These are phyloP conservation scores for Rhizopogon salebrosus DNA, from an alignment of 768 basidiomycete species.

Conservation along the genomic window DNA sequence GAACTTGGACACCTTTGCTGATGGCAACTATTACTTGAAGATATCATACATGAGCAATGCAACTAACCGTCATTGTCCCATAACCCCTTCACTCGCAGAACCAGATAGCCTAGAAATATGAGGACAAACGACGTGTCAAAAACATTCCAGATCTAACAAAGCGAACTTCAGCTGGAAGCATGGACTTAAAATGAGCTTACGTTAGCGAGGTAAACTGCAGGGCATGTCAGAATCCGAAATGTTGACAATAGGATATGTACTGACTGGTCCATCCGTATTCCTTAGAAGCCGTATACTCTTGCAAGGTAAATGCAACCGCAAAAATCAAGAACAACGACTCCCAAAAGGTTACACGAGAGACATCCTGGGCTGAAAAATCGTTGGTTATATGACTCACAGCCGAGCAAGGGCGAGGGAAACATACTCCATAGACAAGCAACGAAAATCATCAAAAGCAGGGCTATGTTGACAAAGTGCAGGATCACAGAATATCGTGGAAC, in stretches of 20 bases:
- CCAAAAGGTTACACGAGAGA: slow-evolving; percentile 45
- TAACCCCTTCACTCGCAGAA: slow-evolving; percentile 62
- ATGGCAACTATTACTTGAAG: slow-evolving; percentile 6
- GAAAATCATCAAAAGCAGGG: slow-evolving; percentile 61
- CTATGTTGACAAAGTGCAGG: slow-evolving; percentile 76
- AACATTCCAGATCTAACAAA: slow-evolving; percentile 78
- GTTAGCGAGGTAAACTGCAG: slow-evolving; percentile 76
- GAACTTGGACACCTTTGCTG: slow-evolving; percentile 44
- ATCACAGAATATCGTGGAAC: slow-evolving; percentile 78
- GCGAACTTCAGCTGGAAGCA: not conserved
- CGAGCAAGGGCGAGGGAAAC: slow-evolving; percentile 23
- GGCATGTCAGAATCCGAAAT: slow-evolving; percentile 1
- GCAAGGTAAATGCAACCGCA: slow-evolving; percentile 71
- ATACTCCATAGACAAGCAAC: slow-evolving; percentile 70
- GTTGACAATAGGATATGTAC: slow-evolving; percentile 25
- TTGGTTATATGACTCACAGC: not conserved
- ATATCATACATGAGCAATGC: slow-evolving; percentile 5
- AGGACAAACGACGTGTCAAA: slow-evolving; percentile 76
- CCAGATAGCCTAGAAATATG: slow-evolving; percentile 65
- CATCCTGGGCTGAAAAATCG: slow-evolving; percentile 47
- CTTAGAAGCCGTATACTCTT: slow-evolving; percentile 83
- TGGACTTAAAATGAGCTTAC: slow-evolving; percentile 31
- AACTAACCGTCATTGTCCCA: slow-evolving; percentile 42
- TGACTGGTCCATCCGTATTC: slow-evolving; percentile 86
- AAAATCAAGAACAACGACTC: slow-evolving; percentile 75